A percentile compares a stretch with the other conserved stretches of the same genome.
Evolutionary conservation across 176 grass and related monocot species (phyloP).

Genomic region (Carex pumila): DNA sequence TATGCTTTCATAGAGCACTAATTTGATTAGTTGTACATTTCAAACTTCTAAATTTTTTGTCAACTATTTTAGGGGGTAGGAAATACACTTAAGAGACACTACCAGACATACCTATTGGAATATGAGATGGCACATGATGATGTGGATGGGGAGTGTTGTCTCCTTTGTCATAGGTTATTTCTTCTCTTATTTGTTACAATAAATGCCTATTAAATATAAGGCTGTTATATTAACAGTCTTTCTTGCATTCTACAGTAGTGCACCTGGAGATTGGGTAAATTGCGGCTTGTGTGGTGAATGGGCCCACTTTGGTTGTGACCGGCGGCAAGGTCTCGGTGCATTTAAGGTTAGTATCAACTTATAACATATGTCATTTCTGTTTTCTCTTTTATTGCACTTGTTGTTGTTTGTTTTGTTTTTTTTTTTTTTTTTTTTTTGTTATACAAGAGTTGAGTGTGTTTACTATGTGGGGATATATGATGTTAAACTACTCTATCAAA

Average conservation of each 20-base stretch:
- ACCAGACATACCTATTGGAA: slow-evolving; percentile 92
- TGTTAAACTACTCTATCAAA: not conserved
- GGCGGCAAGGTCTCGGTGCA: slow-evolving; percentile 77
- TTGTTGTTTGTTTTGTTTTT: not conserved
- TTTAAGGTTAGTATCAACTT: slow-evolving; percentile 57
- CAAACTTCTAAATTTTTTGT: slow-evolving; percentile 7
- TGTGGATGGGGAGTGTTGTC: slow-evolving; percentile 95
- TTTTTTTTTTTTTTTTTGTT: not conserved
- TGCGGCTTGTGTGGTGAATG: slow-evolving; percentile 97
- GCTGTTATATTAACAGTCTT: slow-evolving; percentile 20
- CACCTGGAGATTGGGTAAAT: slow-evolving; percentile 98
- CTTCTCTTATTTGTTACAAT: slow-evolving; percentile 10
- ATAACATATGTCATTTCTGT: not conserved
- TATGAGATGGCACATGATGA: slow-evolving; percentile 96
- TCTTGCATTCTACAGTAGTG: slow-evolving; percentile 63
- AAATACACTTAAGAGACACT: slow-evolving; percentile 93
- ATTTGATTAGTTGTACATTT: not conserved
- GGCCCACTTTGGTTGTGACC: slow-evolving; percentile 97
- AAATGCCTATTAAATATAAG: not conserved
- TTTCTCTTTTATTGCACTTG: not conserved
- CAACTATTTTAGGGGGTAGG: slow-evolving; percentile 64
- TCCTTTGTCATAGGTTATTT: slow-evolving; percentile 90
- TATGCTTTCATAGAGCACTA: not conserved
- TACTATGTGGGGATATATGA: not conserved
- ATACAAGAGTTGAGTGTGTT: not conserved